phyloP scores from a whole-genome alignment of 306 rosid species.

The Cicer yamashitae region DNA sequence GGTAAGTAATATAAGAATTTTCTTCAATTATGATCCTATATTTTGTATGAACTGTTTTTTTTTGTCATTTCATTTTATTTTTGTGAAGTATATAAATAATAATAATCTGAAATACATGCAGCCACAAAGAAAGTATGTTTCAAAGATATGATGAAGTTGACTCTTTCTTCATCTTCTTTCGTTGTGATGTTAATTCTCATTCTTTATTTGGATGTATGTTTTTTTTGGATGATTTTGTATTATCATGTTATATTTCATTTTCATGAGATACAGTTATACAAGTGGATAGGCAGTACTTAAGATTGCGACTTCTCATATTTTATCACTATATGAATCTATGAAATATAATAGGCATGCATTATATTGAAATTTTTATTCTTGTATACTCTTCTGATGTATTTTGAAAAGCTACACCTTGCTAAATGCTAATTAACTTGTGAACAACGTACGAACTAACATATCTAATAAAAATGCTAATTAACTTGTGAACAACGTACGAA shows the following conservation, averaged over 20 bases:
- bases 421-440: not conserved
- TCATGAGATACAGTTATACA: constrained; percentile 7
- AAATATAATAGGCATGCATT: not conserved
- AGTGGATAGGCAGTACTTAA: constrained; percentile 17
- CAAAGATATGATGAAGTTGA: constrained; percentile 35
- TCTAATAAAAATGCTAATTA: not conserved
- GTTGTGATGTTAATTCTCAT: not conserved
- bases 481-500: not conserved
- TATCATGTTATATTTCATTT: constrained; percentile 34
- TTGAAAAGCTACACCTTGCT: constrained; percentile 22
- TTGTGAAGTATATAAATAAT: constrained; percentile 21
- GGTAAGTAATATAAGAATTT: not conserved
- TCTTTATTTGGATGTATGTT: constrained; percentile 21
- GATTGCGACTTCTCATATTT: constrained; percentile 36
- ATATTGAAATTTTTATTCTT: not conserved
- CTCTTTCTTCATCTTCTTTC: not conserved
- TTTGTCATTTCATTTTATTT: constrained; percentile 27
- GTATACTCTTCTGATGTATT: too few species aligned
- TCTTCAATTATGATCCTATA: constrained; percentile 6
- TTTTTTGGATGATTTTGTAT: constrained; percentile 25
- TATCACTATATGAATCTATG: constrained; percentile 14
- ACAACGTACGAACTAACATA: not conserved
- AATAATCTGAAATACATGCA: constrained; percentile 31
- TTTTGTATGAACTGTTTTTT: constrained; percentile 1
- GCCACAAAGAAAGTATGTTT: constrained; percentile 37